Conservation (phyloP, 169 alveolate genomes). For the Cryptosporidium sp. region DNA sequence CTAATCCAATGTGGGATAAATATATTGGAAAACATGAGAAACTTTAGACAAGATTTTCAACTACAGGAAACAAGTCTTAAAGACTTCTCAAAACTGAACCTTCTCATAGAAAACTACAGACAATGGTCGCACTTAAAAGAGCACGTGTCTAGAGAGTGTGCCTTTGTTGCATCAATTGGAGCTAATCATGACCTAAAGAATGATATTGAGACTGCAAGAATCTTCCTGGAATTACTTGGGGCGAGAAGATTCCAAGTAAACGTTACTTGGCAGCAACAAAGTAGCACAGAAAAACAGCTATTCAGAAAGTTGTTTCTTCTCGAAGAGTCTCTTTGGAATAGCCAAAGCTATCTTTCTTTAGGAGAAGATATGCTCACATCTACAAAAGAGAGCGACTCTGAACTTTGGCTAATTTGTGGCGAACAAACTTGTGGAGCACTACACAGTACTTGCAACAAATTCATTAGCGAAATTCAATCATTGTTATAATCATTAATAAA, state of each 20-base stretch:
- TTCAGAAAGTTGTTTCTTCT: slow-evolving; percentile 39
- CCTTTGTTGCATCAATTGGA: slow-evolving; percentile 67
- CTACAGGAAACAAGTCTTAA: not conserved
- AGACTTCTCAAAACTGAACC: not conserved
- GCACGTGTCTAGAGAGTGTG: slow-evolving; percentile 72
- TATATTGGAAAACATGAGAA: slow-evolving; percentile 20
- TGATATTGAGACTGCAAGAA: slow-evolving; percentile 51
- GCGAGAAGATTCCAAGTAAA: slow-evolving; percentile 73
- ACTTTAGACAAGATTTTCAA: not conserved
- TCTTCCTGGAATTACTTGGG: slow-evolving; percentile 52
- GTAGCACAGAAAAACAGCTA: slow-evolving; percentile 30
- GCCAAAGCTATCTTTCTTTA: not conserved
- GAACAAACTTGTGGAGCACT: slow-evolving; percentile 65
- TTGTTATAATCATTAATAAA: not conserved
- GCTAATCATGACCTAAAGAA: slow-evolving; percentile 39
- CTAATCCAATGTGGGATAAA: slow-evolving; percentile 41
- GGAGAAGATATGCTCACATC: not conserved
- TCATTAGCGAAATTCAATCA: slow-evolving; percentile 30
- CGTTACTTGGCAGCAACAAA: slow-evolving; percentile 36
- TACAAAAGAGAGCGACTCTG: not conserved
- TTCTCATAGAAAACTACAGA: slow-evolving; percentile 50
- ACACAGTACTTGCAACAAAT: slow-evolving; percentile 52
- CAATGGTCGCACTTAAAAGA: slow-evolving; percentile 73
- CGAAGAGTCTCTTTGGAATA: slow-evolving; percentile 64
- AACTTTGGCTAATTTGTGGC: slow-evolving; percentile 52